Base-by-base conservation (phyloP, 2,329 filamentous ascomycete genomes). In the Penicillium carneum region DNA sequence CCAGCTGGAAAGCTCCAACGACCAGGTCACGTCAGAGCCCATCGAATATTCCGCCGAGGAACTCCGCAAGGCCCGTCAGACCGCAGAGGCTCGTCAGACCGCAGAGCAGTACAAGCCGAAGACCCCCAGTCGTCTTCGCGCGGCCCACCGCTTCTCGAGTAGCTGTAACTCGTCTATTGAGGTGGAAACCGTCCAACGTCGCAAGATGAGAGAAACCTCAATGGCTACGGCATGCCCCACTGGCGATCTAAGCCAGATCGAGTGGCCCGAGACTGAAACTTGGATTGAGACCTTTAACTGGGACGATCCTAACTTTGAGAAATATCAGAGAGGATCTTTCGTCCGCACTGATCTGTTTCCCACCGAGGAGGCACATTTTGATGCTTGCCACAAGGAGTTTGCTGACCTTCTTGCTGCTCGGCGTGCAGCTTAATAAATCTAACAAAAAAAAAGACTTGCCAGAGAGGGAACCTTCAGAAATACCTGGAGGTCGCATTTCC, bases 91-190 rank as follows among this genome's bases (percentile, higher is more conserved):
- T 6, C 23, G 23, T 26, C 23, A 26, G 43, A 72, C 74, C 46
- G 76, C 76, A 2, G 74, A 80, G 62, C 77, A 76, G 45, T 79
- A 80, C 69, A 79, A 78, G 47, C 80, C 80, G 0, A 79, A 78
- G 61, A 77, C 73, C 6, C 78, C 79, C 3, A 81, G 79, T 62
- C 72, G 77, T 5, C 74, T 81, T 41, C 76, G 79, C 45, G 74
- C 76, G 45, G 65, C 75, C n/a, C 57, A 49, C n/a, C 57, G 51
- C 1, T 56, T 49, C 5, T 49, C 45, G 5, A 39, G 23, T 12
- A 38, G 48, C n/a, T 36, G 20, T 11, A 54, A 10, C 26, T 43
- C 16, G 7, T 14, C 12, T 7, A n/a, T n/a, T 18, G 26, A 53
- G 0, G 50, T 34, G 16, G 5, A 50, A 6, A 8, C 20, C 18